These are phyloP conservation scores for Mycena venus DNA, from an alignment of 768 basidiomycete species.

Conservation along the genomic window DNA sequence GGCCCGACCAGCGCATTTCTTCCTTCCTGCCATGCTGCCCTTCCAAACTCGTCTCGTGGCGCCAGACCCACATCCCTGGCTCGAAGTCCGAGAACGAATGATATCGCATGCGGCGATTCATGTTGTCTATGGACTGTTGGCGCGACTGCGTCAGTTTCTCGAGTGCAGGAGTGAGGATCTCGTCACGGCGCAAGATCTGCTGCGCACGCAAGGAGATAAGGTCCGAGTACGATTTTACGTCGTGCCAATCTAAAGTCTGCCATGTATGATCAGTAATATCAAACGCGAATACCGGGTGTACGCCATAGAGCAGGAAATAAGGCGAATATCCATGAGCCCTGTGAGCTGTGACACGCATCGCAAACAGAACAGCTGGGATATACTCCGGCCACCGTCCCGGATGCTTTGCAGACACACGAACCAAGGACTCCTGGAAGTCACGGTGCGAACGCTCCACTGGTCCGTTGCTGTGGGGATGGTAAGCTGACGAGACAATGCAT, in stretches of 20 bases:
- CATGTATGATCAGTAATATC: background rate
- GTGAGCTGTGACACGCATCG: background rate
- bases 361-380: background rate
- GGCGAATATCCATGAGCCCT: background rate
- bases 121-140: background rate
- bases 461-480: background rate
- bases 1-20: background rate
- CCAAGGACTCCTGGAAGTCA: background rate
- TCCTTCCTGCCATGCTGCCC: background rate
- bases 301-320: background rate
- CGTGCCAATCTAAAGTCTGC: background rate
- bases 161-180: background rate
- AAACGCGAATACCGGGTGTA: background rate
- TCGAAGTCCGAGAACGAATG: background rate
- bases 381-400: background rate
- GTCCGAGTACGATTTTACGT: background rate
- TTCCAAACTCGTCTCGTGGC: background rate
- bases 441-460: background rate
- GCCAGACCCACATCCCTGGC: background rate
- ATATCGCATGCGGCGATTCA: background rate
- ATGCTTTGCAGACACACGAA: background rate
- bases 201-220: background rate
- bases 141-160: background rate
- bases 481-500: background rate
- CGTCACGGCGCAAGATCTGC: background rate